A percentile compares a stretch with the other conserved stretches of the same genome.
Evolutionary conservation across 805 yeast species (phyloP).

Genomic region (Metschnikowia baotianmanensis): DNA sequence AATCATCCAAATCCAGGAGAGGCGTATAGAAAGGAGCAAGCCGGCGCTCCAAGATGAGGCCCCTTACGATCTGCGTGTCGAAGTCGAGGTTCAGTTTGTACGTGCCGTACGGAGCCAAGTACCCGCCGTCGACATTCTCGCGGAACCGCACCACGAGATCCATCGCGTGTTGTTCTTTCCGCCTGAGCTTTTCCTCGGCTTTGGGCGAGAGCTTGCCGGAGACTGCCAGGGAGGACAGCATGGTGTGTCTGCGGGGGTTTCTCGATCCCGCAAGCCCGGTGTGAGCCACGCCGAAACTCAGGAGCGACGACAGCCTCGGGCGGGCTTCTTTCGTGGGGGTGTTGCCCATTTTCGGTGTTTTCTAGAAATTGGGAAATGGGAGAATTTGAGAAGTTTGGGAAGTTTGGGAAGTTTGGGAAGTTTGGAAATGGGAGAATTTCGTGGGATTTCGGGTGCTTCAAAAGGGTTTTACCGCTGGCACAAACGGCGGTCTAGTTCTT

Average conservation of each 20-base stretch:
- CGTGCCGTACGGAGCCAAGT: slow-evolving; percentile 85
- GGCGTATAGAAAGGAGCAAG: slow-evolving; percentile 92
- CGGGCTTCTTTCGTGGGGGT: slow-evolving; percentile 43
- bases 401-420: too few relatives aligned
- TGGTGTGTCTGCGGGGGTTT: slow-evolving; percentile 13
- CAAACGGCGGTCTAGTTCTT: neutral
- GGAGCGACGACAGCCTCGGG: slow-evolving; percentile 23
- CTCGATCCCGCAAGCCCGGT: slow-evolving; percentile 6
- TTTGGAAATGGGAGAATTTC: neutral
- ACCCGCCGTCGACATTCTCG: slow-evolving; percentile 93
- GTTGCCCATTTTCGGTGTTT: slow-evolving; percentile 36
- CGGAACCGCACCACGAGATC: slow-evolving; percentile 57
- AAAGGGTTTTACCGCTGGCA: too few relatives aligned
- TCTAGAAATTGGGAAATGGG: neutral
- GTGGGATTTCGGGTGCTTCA: neutral
- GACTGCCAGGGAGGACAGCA: slow-evolving; percentile 14
- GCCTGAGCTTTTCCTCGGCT: slow-evolving; percentile 50
- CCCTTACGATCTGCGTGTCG: slow-evolving; percentile 69
- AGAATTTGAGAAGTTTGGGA: too few relatives aligned
- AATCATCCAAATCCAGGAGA: slow-evolving; percentile 68
- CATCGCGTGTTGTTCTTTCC: slow-evolving; percentile 49
- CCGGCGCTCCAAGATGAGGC: slow-evolving; percentile 62
- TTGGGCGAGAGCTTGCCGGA: slow-evolving; percentile 9
- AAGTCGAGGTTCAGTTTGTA: slow-evolving; percentile 77
- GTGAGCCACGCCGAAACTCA: slow-evolving; percentile 3